phyloP scores from a whole-genome alignment of 2,329 filamentous ascomycete genomes.

The Colletotrichum spaethianum region DNA sequence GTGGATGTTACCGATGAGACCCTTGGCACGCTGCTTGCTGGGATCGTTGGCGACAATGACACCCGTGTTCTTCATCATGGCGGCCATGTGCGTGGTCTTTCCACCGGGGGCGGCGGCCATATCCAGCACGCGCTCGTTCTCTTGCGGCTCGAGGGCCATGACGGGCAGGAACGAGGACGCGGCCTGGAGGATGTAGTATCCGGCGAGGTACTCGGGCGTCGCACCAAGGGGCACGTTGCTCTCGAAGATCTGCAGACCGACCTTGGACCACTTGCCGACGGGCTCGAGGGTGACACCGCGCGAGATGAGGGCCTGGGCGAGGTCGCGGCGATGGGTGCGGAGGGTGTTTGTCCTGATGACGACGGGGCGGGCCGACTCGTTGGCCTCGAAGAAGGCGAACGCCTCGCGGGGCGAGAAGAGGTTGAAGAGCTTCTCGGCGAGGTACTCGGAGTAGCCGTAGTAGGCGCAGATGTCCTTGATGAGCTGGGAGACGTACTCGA shows the following conservation, averaged over 20 bases:
- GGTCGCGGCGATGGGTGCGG: conserved; percentile 80
- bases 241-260: conserved; percentile 97
- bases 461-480: conserved; percentile 95
- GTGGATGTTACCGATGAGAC: conserved; percentile 98
- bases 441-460: conserved; percentile 94
- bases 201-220: conserved; percentile 96
- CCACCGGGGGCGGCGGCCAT: conserved; percentile 96
- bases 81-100: conserved; percentile 97
- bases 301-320: conserved; percentile 95
- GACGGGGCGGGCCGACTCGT: conserved; percentile 93
- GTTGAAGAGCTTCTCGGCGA: conserved; percentile 96
- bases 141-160: conserved; percentile 96
- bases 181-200: conserved; percentile 97
- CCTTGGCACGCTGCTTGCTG: conserved; percentile 93
- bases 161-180: conserved; percentile 97
- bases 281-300: conserved; percentile 96
- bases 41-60: conserved; percentile 97
- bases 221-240: conserved; percentile 88
- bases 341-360: conserved; percentile 98
- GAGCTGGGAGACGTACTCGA: conserved; percentile 89
- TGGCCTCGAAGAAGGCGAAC: conserved; percentile 98
- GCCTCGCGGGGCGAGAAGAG: conserved; percentile 95
- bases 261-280: conserved; percentile 98
- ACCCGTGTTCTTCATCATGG: conserved; percentile 97
- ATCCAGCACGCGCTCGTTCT: conserved; percentile 87